Evolutionary conservation across 371 early-diverging fungal species (phyloP), one percentile per base, ranked within the genome.

Genomic region (Mucor circinelloides): DNA sequence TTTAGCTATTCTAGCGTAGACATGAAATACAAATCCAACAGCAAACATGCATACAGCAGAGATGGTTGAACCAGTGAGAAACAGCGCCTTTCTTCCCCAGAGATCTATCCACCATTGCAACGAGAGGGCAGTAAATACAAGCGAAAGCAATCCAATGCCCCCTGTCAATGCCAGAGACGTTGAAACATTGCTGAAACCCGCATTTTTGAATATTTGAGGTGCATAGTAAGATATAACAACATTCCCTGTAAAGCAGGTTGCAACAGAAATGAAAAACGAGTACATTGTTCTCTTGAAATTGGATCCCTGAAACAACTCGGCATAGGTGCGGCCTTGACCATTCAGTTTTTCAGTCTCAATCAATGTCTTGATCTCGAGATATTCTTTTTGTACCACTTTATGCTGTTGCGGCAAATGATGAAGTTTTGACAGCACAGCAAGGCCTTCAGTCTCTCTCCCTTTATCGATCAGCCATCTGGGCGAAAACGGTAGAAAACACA

Each of bases 191-290:
- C 55, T 59, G 15, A 82, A 30, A 6, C 83, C 83, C 0, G 83
- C 83, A 55, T 70, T 64, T 7, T 44, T 50, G 34, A 82, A 74
- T 44, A 80, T 80, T n/a, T 76, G 68, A 42, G 83, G 83, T 0
- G 80, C 78, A 69, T 74, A 82, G 57, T 77, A 82, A 54, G 83
- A 72, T 48, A 89, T 85, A 28, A 84, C 80, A 42, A 86, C 85
- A 70, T 85, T 85, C 19, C 90, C 91, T 27, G 87, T 85, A 52
- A 87, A 83, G 42, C 88, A 87, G 42, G 88, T 88, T 19, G 87
- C 84, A 52, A 86, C 62, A 9, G 85, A 85, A 57, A 88, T 76
- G 40, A 83, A 83, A 60, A 77, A 71, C 3, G 81, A 67, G n/a
- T 72, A 61, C 2, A 70, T 12, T 1, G 79, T 75, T 17, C 79